Evolutionary conservation across 768 basidiomycete genomes (phyloP).

Genomic region (Lentinula guzmanii): DNA sequence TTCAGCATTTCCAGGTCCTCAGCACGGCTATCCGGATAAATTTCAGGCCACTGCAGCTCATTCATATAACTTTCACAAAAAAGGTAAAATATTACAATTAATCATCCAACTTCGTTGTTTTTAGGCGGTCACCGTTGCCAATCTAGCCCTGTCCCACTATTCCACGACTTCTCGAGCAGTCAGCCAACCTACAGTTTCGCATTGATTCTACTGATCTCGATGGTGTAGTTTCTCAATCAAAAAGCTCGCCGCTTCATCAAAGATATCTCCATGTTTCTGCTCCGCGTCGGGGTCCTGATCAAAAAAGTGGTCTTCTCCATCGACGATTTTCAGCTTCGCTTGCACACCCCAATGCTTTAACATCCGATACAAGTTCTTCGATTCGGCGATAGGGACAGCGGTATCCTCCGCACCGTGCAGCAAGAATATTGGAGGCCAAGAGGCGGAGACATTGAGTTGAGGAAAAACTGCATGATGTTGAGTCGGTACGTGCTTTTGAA

Average conservation of each 20-base stretch:
- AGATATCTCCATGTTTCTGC: not conserved
- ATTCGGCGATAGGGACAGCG: slow-evolving; percentile 37
- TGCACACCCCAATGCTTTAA: slow-evolving; percentile 25
- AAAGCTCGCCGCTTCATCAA: not conserved
- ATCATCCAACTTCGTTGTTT: too few species aligned
- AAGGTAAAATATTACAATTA: too few species aligned
- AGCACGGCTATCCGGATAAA: too few species aligned
- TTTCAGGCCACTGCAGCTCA: too few species aligned
- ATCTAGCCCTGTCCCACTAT: too few species aligned
- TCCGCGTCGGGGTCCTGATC: not conserved
- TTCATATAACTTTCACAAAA: too few species aligned
- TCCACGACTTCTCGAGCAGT: too few species aligned
- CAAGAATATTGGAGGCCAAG: slow-evolving; percentile 42
- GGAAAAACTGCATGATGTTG: slow-evolving; percentile 36
- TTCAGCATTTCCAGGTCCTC: not conserved
- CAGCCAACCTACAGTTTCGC: too few species aligned
- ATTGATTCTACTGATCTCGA: too few species aligned
- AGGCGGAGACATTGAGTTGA: slow-evolving; percentile 27
- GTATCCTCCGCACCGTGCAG: slow-evolving; percentile 45
- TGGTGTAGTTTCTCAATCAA: not conserved
- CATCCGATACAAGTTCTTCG: slow-evolving; percentile 24
- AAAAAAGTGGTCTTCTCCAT: slow-evolving; percentile 5
- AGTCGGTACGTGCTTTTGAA: slow-evolving; percentile 16
- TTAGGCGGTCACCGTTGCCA: too few species aligned
- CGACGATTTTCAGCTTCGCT: not conserved